phyloP scores from a whole-genome alignment of 768 basidiomycete genomes.

The Mycena alexandri region DNA sequence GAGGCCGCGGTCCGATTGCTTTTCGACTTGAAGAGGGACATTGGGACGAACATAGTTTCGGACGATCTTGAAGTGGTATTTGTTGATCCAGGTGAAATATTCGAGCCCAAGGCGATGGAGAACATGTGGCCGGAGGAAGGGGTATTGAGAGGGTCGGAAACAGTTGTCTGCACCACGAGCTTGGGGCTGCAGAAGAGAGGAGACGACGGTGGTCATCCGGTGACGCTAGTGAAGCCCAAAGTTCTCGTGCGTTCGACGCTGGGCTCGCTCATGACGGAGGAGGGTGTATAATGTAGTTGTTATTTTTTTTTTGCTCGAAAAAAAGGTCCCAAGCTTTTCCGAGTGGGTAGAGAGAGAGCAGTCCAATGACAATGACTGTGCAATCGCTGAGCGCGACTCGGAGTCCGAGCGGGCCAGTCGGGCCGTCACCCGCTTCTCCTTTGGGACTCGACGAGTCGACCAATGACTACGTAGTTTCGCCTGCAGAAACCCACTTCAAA shows the following conservation, averaged over 20 bases:
- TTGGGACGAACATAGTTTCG: constrained; percentile 22
- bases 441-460: too few relatives aligned
- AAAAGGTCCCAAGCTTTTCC: too few relatives aligned
- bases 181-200: constrained; percentile 11
- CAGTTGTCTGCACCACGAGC: constrained; percentile 12
- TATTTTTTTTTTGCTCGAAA: too few relatives aligned
- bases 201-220: background rate
- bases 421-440: too few relatives aligned
- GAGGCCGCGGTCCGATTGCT: constrained; percentile 2
- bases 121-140: constrained; percentile 10
- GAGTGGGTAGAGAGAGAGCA: too few relatives aligned
- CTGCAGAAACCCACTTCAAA: too few relatives aligned
- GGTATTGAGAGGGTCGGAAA: background rate
- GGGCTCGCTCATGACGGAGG: background rate
- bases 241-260: constrained; percentile 23
- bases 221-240: constrained; percentile 21
- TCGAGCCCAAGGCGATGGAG: constrained; percentile 27
- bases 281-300: background rate
- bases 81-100: constrained; percentile 1
- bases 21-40: constrained; percentile 22
- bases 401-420: too few relatives aligned
- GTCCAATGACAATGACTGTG: too few relatives aligned
- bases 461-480: too few relatives aligned
- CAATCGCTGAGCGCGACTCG: too few relatives aligned
- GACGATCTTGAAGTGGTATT: constrained; percentile 25